A percentile compares a stretch with the other conserved stretches of the same genome.
Evolutionary conservation across 1,284 basidiomycete genomes (phyloP).

Genomic region (Leccinum subrobustum): DNA sequence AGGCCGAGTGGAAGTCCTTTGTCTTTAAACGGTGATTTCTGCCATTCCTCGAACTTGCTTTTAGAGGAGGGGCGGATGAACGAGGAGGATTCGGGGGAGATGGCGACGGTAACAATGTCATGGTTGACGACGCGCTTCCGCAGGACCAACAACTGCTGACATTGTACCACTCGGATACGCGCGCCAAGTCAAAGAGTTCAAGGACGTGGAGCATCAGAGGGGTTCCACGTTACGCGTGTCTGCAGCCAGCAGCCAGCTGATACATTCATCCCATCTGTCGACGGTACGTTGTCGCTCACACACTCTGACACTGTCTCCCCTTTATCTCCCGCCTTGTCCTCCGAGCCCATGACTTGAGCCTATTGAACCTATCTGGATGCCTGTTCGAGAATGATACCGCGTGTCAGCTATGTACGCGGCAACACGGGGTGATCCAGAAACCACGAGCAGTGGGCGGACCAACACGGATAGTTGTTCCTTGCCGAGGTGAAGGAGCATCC

Average conservation of each 20-base stretch:
- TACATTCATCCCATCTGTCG: conserved; percentile 97
- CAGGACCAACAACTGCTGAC: conserved; percentile 83
- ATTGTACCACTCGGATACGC: conserved; percentile 88
- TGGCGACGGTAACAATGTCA: conserved; percentile 49
- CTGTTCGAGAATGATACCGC: too few relatives aligned
- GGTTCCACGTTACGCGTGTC: conserved; percentile 92
- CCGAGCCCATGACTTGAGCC: too few relatives aligned
- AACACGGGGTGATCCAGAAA: too few relatives aligned
- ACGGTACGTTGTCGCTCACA: conserved; percentile 47
- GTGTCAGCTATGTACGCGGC: too few relatives aligned
- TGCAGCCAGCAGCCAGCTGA: conserved; percentile 80
- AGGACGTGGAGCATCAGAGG: conserved; percentile 72
- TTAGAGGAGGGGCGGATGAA: conserved; percentile 54
- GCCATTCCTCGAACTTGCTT: too few relatives aligned
- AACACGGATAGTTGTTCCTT: too few relatives aligned
- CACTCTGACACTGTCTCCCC: neutral
- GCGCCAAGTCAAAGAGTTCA: conserved; percentile 80
- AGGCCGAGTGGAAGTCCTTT: too few relatives aligned
- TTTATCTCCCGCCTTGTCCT: neutral
- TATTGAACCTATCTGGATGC: too few relatives aligned
- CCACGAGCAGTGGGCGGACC: too few relatives aligned
- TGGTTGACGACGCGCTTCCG: neutral
- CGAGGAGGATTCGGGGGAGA: conserved; percentile 70
- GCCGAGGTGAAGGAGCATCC: too few relatives aligned
- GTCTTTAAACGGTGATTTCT: too few relatives aligned